Conservation (phyloP, 495 filamentous ascomycete species). For the Penicillium riverlandense region DNA sequence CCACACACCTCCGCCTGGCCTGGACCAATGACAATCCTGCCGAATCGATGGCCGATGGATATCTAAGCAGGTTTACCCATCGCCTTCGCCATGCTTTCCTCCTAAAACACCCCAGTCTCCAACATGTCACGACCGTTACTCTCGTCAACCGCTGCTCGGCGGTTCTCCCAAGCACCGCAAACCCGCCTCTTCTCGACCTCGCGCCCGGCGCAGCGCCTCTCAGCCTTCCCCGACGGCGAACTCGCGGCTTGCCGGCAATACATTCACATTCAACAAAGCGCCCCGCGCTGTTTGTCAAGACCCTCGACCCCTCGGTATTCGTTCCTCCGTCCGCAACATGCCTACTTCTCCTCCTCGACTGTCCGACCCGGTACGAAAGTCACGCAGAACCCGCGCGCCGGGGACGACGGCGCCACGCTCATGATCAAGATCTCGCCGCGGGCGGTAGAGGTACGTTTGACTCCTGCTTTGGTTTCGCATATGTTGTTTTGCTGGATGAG, state of each 20-base stretch:
- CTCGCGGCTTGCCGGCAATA: constrained; percentile 4
- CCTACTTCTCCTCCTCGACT: constrained; percentile 27
- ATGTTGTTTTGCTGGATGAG: not conserved
- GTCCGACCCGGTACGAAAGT: constrained; percentile 23
- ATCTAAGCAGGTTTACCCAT: constrained; percentile 1
- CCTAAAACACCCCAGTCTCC: not conserved
- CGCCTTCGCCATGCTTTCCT: not conserved
- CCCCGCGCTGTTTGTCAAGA: not conserved
- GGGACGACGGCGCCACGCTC: constrained; percentile 76
- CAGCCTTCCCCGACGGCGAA: constrained; percentile 26
- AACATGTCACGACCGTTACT: constrained; percentile 25
- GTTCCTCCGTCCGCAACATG: constrained; percentile 9
- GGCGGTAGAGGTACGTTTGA: constrained; percentile 62
- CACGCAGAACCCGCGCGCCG: constrained; percentile 29
- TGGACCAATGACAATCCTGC: constrained; percentile 27
- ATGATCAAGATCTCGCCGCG: constrained; percentile 70
- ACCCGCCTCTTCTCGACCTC: constrained; percentile 21
- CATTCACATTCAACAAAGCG: not conserved
- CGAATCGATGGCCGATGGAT: constrained; percentile 22
- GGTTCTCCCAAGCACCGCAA: constrained; percentile 13
- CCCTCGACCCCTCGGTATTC: not conserved
- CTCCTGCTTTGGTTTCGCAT: constrained; percentile 1
- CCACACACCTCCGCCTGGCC: constrained; percentile 12
- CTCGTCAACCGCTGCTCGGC: constrained; percentile 14
- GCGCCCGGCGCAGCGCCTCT: constrained; percentile 21